A percentile compares a stretch with the other conserved stretches of the same genome.
phyloP scores from a whole-genome alignment of 2,329 filamentous ascomycete species.

The Apiospora pterosperma region DNA sequence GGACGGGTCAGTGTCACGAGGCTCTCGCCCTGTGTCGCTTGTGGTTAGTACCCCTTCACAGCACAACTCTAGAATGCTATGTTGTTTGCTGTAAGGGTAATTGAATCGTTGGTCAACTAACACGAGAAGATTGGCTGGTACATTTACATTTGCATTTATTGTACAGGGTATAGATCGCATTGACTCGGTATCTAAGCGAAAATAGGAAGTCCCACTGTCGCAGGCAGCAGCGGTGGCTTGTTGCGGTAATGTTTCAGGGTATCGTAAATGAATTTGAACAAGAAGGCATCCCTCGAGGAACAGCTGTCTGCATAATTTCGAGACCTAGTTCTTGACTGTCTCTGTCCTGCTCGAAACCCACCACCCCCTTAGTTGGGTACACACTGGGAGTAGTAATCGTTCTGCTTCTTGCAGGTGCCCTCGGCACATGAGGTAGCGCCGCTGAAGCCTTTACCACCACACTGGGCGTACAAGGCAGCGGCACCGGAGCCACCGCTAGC shows the following conservation, averaged over 20 bases:
- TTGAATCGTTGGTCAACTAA: background rate
- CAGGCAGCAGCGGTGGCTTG: background rate
- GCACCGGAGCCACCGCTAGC: background rate
- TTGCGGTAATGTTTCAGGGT: background rate
- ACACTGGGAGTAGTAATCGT: slow-evolving; percentile 11
- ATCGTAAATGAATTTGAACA: background rate
- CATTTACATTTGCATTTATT: background rate
- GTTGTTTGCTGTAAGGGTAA: too few relatives aligned
- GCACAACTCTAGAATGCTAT: too few relatives aligned
- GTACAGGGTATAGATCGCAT: background rate
- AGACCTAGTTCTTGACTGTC: background rate
- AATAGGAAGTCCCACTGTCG: too few relatives aligned
- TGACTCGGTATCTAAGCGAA: background rate
- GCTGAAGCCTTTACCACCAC: slow-evolving; percentile 8
- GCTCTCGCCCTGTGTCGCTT: too few relatives aligned
- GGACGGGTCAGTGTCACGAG: too few relatives aligned
- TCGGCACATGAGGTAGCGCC: slow-evolving; percentile 6
- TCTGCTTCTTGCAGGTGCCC: slow-evolving; percentile 9
- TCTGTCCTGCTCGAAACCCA: background rate
- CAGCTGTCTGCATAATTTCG: background rate
- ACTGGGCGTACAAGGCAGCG: slow-evolving; percentile 11
- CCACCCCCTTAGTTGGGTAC: background rate
- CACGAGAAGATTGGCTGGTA: background rate
- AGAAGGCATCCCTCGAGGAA: background rate
- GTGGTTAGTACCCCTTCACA: too few relatives aligned